These are phyloP conservation scores for Acanthamoeba polyphaga DNA, from an alignment of 208 protist genomes.

Conservation along the genomic window DNA sequence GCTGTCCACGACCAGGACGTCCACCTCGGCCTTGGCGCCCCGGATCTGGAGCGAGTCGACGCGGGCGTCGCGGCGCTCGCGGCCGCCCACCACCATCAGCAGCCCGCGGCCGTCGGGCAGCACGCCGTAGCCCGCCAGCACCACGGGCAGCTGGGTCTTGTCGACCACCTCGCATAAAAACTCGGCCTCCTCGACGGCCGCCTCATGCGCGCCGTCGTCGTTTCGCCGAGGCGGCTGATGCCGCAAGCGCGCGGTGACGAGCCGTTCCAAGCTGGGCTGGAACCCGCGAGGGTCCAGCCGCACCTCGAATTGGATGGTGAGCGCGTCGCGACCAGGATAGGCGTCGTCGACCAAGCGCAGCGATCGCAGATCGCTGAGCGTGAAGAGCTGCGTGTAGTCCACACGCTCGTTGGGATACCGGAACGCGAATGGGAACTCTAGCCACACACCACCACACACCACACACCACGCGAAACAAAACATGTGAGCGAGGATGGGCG, in stretches of 20 bases:
- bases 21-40: neutral
- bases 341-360: neutral
- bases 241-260: neutral
- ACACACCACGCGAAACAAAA: neutral
- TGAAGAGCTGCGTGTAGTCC: neutral
- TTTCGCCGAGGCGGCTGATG: neutral
- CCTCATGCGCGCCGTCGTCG: neutral
- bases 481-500: neutral
- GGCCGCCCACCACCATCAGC: neutral
- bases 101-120: neutral
- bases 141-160: neutral
- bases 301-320: constrained; percentile 4
- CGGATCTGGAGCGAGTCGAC: neutral
- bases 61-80: neutral
- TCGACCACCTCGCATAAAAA: neutral
- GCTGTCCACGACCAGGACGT: neutral
- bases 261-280: neutral
- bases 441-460: neutral
- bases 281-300: neutral
- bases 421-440: constrained; percentile 15
- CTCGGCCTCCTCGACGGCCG: neutral
- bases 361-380: neutral
- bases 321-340: neutral
- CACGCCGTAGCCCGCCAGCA: neutral
- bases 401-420: neutral